A percentile compares a stretch with the other conserved stretches of the same genome.
Evolutionary conservation across 768 basidiomycete genomes (phyloP).

Genomic region (Mycena haematopus): DNA sequence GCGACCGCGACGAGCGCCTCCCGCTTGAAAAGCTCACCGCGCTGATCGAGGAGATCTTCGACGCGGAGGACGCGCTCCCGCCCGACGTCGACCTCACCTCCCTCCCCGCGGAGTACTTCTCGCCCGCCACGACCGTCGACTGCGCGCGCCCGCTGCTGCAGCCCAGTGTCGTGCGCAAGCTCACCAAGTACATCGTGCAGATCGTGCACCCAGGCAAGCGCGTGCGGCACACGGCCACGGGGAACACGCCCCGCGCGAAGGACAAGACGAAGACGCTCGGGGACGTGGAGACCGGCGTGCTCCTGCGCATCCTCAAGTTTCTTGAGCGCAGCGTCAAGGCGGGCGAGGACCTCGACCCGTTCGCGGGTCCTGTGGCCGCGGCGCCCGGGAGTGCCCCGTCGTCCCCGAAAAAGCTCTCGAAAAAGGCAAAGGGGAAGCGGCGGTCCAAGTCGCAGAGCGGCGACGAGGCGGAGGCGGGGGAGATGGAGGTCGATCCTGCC

Average conservation of each 20-base stretch:
- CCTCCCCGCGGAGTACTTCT: conserved; percentile 70
- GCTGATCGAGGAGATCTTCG: conserved; percentile 84
- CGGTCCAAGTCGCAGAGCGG: conserved; percentile 54
- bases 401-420: conserved; percentile 38
- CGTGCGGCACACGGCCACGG: conserved; percentile 51
- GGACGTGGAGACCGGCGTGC: conserved; percentile 66
- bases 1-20: conserved; percentile 80
- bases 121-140: conserved; percentile 58
- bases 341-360: conserved; percentile 79
- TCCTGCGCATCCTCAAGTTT: conserved; percentile 75
- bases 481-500: conserved; percentile 33
- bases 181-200: conserved; percentile 72
- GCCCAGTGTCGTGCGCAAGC: conserved; percentile 63
- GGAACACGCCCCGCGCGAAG: conserved; percentile 54
- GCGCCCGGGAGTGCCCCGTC: conserved; percentile 46
- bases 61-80: conserved; percentile 76
- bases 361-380: conserved; percentile 43
- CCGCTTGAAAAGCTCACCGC: conserved; percentile 79
- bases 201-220: conserved; percentile 74
- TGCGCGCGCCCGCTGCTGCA: conserved; percentile 66
- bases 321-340: conserved; percentile 80
- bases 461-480: conserved; percentile 43
- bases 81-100: conserved; percentile 57
- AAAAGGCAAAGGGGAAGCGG: conserved; percentile 44
- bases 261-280: conserved; percentile 55